These are phyloP conservation scores for Suillus hirtellus DNA, from an alignment of 768 basidiomycete genomes.

Conservation along the genomic window DNA sequence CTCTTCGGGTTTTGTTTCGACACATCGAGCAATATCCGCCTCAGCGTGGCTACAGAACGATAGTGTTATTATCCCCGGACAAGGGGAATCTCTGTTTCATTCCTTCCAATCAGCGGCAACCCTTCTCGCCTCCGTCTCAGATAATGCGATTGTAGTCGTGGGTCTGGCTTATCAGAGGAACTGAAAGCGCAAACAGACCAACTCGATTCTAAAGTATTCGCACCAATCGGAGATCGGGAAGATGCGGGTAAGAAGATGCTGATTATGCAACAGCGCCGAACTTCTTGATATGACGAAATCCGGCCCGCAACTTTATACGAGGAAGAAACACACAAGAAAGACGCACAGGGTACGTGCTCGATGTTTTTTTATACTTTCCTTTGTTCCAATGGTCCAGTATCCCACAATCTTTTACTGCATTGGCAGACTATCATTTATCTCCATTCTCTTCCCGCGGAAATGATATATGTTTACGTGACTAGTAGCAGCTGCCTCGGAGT, in stretches of 20 bases:
- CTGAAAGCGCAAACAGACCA: constrained; percentile 54
- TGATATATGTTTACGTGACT: constrained; percentile 7
- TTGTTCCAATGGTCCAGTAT: not conserved
- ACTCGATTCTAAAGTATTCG: constrained; percentile 26
- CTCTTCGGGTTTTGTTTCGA: not conserved
- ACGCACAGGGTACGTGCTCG: constrained; percentile 37
- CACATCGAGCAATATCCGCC: not conserved
- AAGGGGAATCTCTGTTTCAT: constrained; percentile 77
- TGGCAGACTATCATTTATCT: not conserved
- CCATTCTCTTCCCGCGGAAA: constrained; percentile 13
- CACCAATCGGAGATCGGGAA: constrained; percentile 15
- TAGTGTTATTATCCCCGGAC: constrained; percentile 14
- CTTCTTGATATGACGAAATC: constrained; percentile 57
- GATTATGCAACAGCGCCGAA: constrained; percentile 72
- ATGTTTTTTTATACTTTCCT: not conserved
- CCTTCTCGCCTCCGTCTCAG: constrained; percentile 32
- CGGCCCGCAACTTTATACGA: constrained; percentile 31
- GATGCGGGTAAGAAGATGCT: constrained; percentile 37
- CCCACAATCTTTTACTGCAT: not conserved
- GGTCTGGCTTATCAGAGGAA: constrained; percentile 58
- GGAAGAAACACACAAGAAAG: constrained; percentile 49
- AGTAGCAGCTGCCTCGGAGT: constrained; percentile 36
- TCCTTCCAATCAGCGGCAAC: constrained; percentile 58
- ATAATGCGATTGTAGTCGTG: constrained; percentile 72
- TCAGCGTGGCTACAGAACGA: not conserved